Percentiles rank a stretch among this genome's conserved stretches.
phyloP scores from a whole-genome alignment of 2,329 filamentous ascomycete species.

The Pseudogymnoascus sp. region DNA sequence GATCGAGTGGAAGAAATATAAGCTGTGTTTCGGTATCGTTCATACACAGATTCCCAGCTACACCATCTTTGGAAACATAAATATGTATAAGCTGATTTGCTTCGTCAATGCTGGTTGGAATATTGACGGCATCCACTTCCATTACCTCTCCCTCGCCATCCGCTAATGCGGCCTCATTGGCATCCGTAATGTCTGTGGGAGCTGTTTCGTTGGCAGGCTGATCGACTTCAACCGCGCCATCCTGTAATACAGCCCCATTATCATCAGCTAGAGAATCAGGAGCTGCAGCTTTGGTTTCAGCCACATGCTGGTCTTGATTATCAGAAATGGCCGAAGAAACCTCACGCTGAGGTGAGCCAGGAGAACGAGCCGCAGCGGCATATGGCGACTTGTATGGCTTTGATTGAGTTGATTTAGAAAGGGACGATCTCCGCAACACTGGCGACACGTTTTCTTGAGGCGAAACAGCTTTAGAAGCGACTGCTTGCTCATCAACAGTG shows the following conservation, averaged over 20 bases:
- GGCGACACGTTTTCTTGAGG: neutral
- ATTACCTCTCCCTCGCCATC: constrained; percentile 23
- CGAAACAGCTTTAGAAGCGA: neutral
- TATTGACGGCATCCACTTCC: constrained; percentile 21
- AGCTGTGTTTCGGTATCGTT: neutral
- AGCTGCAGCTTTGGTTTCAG: constrained; percentile 17
- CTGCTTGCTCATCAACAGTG: neutral
- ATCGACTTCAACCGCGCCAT: neutral
- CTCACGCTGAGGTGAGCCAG: constrained; percentile 11
- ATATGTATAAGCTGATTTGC: neutral
- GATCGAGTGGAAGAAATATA: neutral
- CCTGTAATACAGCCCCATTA: neutral
- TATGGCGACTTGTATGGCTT: constrained; percentile 12
- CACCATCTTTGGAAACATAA: neutral
- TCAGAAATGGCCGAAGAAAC: constrained; percentile 18
- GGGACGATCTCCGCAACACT: neutral
- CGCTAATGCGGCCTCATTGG: constrained; percentile 22
- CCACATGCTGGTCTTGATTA: constrained; percentile 21
- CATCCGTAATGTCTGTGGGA: constrained; percentile 16
- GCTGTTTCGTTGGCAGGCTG: constrained; percentile 18
- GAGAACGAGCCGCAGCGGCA: constrained; percentile 2
- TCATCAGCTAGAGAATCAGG: neutral
- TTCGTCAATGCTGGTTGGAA: neutral
- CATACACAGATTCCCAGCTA: constrained; percentile 8
- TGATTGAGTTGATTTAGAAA: neutral